Base-by-base conservation (phyloP, 2,329 filamentous ascomycete genomes). In the Lachnellula occidentalis region DNA sequence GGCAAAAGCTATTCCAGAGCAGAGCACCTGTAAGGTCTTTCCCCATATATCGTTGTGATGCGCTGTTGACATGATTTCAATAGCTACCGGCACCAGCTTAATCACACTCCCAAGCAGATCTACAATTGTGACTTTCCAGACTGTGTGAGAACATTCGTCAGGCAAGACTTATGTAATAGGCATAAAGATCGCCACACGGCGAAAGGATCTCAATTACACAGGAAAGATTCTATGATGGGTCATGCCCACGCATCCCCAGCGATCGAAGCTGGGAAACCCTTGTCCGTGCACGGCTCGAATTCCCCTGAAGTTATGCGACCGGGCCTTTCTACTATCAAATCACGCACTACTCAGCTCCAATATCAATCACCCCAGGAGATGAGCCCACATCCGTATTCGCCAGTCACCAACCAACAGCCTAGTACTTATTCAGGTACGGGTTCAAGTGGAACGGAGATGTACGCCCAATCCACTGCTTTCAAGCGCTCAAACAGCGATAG, bases 1-100 rank as follows among this genome's bases (percentile, higher is more conserved):
- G 92, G 90, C 41, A 99, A 96, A 77, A 95, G 87, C 69, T 99
- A 99, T 71, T 96, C 92, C 24, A 83, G 94, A 69, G 92, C 94
- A 8, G 94, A 97, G 73, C 94, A 99, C 76, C 77, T 99, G 75
- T 96, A 82, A 78, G 79, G 76, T 72, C 21, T 4, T 17, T 17
- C 19, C 41, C 11, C 14, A 22, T 49, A n/a, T 27, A 22, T 19
- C 41, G 14, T 17, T 22, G 12, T 36, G 15, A 5, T 34, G 27
- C n/a, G 11, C 17, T 53, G 37, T 54, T 64, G 46, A 59, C 53
- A 49, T 51, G 52, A 15, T 15, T 34, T 19, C 43, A 19, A 45
- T 57, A 86, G 82, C 45, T 84, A 96, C 74, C 85, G 94, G 45
- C 92, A 97, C 73, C 92, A 97, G 73, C 75, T 97, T 63, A 99